Evolutionary conservation across 176 grass and related monocot species (phyloP), one percentile per base, ranked within the genome.

Genomic region (Areca catechu): DNA sequence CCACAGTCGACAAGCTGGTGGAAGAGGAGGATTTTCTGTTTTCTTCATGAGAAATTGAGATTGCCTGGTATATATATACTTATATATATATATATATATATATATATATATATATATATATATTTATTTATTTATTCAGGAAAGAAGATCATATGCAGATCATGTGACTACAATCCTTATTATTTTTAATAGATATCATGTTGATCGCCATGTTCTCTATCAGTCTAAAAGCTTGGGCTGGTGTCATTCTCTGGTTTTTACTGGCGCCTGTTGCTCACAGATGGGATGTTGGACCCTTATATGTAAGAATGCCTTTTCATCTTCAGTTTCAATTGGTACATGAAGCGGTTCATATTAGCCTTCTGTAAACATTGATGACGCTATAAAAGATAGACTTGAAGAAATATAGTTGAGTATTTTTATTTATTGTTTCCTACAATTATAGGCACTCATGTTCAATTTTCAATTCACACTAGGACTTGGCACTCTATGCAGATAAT

Each of bases 171-270:
- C 21, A 67, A 59, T 75, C n/a, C 48, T 58, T 72, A 16, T 68
- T 48, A 21, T 20, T 80, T 27, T 84, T 63, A 71, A 61, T 82
- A 91, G 86, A 91, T 84, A 85, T 97, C 54, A 14, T 97, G 73
- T 63, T 97, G 61, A 88, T 97, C 72, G 83, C 57, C 20, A 69
- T 97, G n/a, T 97, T 91, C 61, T 97, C 92, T 20, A 72, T 91
- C 60, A 79, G 69, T 55, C 69, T 88, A 61, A 97, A 88, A 71
- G 69, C 80, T 75, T 97, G 92, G 92, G 53, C 65, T 61, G 69
- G 71, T 20, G 90, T 82, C 6, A 16, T 80, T 24, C 30, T 88
- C 17, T 97, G 92, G 92, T 91, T 97, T 68, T 69, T 79, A 60
- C 64, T 97, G 28, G 86, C 92, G 14, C 92, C 86, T n/a, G 3